phyloP scores from a whole-genome alignment of 2,329 filamentous ascomycete species.

The Diplodia seriata region DNA sequence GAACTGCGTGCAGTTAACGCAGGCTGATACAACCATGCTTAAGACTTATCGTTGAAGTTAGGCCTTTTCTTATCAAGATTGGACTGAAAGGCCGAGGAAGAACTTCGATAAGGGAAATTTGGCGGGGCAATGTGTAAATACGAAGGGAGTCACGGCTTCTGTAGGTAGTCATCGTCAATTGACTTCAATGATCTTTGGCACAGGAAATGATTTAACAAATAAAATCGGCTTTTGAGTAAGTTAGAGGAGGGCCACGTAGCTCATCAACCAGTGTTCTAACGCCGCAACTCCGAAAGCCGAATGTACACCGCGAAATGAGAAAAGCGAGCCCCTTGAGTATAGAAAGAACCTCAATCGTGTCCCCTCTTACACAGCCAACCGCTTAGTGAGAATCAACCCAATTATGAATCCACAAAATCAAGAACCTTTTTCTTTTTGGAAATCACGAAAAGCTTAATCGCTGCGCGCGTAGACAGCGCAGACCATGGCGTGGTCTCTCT shows the following conservation, averaged over 20 bases:
- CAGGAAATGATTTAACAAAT: not conserved
- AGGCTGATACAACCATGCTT: too few species aligned
- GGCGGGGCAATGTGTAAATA: not conserved
- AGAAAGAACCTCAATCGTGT: constrained; percentile 24
- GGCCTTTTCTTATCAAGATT: too few species aligned
- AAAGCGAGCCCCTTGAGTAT: constrained; percentile 17
- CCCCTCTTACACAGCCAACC: constrained; percentile 26
- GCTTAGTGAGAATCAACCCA: constrained; percentile 24
- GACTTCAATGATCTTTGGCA: not conserved
- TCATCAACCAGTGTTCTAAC: constrained; percentile 32
- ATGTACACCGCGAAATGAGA: constrained; percentile 32
- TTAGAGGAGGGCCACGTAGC: constrained; percentile 31
- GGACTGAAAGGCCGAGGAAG: too few species aligned
- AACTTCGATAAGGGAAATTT: too few species aligned
- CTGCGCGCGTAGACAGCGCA: constrained; percentile 64
- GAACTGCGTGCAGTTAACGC: too few species aligned
- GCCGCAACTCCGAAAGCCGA: constrained; percentile 33
- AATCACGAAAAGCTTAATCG: constrained; percentile 22
- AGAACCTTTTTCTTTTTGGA: constrained; percentile 16
- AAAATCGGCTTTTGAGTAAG: constrained; percentile 28
- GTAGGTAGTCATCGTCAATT: not conserved
- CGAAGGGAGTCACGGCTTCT: not conserved
- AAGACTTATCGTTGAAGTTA: too few species aligned
- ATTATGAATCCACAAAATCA: constrained; percentile 28
- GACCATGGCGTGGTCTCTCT: constrained; percentile 73